phyloP scores from a whole-genome alignment of 208 protist genomes.

The Trypanosoma vivax region DNA sequence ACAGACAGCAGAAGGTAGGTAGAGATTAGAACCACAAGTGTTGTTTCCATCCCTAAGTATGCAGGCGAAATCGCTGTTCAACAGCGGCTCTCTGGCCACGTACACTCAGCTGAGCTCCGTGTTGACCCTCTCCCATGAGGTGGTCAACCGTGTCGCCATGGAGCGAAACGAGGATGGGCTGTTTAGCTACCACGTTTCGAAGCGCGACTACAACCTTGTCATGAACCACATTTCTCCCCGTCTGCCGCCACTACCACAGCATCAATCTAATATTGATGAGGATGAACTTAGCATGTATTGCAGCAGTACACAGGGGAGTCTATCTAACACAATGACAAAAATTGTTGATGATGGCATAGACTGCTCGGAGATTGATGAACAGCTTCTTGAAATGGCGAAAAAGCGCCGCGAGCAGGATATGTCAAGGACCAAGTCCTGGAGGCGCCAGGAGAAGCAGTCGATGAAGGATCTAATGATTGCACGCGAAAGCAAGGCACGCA shows the following conservation, averaged over 20 bases:
- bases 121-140: constrained; percentile 27
- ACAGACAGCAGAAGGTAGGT: no score
- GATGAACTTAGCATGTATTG: constrained; percentile 21
- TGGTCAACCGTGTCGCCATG: constrained; percentile 38
- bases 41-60: no score
- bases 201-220: constrained; percentile 27
- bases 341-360: constrained; percentile 8
- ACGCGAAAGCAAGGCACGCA: constrained; percentile 33
- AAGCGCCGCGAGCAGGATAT: constrained; percentile 24
- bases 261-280: background rate
- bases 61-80: no score
- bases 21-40: no score
- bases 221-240: constrained; percentile 30
- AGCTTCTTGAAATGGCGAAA: constrained; percentile 13
- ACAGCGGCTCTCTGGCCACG: background rate
- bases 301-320: constrained; percentile 10
- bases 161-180: constrained; percentile 15
- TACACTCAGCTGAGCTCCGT: constrained; percentile 20
- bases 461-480: constrained; percentile 16
- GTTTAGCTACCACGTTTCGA: constrained; percentile 29
- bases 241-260: constrained; percentile 5
- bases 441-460: constrained; percentile 3
- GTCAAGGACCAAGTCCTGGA: background rate
- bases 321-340: background rate
- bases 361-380: constrained; percentile 19